Evolutionary conservation across 2,329 filamentous ascomycete species (phyloP), one percentile per base, ranked within the genome.

Genomic region (Akanthomyces uredinophilus): DNA sequence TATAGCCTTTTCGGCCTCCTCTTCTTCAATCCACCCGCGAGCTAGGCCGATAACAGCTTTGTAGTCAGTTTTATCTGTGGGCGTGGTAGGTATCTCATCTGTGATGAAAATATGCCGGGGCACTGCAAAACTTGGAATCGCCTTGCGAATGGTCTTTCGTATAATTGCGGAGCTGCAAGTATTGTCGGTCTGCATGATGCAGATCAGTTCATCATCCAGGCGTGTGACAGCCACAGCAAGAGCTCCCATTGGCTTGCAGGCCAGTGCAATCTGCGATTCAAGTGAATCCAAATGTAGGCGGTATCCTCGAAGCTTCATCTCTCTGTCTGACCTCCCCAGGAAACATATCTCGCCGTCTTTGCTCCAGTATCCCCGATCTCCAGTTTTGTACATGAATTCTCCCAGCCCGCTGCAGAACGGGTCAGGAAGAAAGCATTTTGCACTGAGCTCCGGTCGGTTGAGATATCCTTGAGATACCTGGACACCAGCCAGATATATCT

Each of bases 381-480:
- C 77, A 1, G 76, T 78, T 13, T 63, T 56, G 62, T 78, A 79
- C 75, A 78, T 78, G 3, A 32, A 51, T 61, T 73, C 70, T 2
- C 49, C 64, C 44, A 37, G 43, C 44, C 39, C 41, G 13, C 39
- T 32, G 22, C 24, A 35, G 46, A 60, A 50, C 29, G 44, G n/a
- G 57, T 78, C 75, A 0, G 65, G 64, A 4, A 73, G 41, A 63
- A 79, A 78, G 11, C 67, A 53, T 3, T 67, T 61, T 0, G 27
- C 60, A 3, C 70, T 75, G 54, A 64, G 50, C 7, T 73, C 66
- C 1, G 70, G 67, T n/a, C 59, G 35, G 32, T 68, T 68, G 16
- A 79, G 62, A 64, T 82, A 82, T 3, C 78, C 77, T 3, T 32
- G 49, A 0, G 75, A 62, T 1, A 81, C 72, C 62, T 81, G 78